Evolutionary conservation across 2,329 filamentous ascomycete species (phyloP).

Genomic region (Knufia fluminis): DNA sequence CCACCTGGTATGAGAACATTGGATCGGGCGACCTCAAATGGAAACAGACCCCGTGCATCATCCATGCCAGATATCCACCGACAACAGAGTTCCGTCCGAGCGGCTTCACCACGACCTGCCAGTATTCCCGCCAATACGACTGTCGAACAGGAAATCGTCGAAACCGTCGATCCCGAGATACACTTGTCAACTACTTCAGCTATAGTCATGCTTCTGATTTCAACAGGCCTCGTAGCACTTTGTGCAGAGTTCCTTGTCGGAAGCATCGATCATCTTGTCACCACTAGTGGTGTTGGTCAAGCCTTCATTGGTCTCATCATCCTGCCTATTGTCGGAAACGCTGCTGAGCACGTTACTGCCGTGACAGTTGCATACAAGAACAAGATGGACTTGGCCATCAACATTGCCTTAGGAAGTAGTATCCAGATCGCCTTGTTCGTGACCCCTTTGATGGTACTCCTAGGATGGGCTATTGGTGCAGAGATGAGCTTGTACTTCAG

Average conservation of each 20-base stretch:
- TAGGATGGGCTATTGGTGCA: slow-evolving; percentile 60
- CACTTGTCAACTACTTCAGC: slow-evolving; percentile 37
- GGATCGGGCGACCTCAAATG: slow-evolving; percentile 21
- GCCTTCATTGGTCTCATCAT: slow-evolving; percentile 64
- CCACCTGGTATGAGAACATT: slow-evolving; percentile 16
- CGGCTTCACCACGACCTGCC: slow-evolving; percentile 27
- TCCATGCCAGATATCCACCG: slow-evolving; percentile 63
- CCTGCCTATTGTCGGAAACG: slow-evolving; percentile 63
- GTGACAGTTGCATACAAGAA: slow-evolving; percentile 63
- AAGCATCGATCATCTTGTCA: slow-evolving; percentile 56
- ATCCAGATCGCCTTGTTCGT: slow-evolving; percentile 65
- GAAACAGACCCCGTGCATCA: slow-evolving; percentile 59
- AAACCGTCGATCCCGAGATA: slow-evolving; percentile 24
- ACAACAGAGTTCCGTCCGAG: slow-evolving; percentile 18
- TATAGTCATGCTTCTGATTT: slow-evolving; percentile 52
- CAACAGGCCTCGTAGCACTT: slow-evolving; percentile 56
- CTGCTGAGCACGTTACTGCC: slow-evolving; percentile 63
- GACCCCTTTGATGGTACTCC: slow-evolving; percentile 59
- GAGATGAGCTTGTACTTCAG: slow-evolving; percentile 79
- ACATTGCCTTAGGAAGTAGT: slow-evolving; percentile 60
- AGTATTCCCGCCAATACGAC: slow-evolving; percentile 7
- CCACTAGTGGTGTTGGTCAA: slow-evolving; percentile 48
- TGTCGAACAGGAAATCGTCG: too few species aligned
- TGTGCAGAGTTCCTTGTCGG: slow-evolving; percentile 64
- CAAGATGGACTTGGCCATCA: slow-evolving; percentile 67